Evolutionary conservation across 768 basidiomycete genomes (phyloP).

Genomic region (Hygrocybe punicea): DNA sequence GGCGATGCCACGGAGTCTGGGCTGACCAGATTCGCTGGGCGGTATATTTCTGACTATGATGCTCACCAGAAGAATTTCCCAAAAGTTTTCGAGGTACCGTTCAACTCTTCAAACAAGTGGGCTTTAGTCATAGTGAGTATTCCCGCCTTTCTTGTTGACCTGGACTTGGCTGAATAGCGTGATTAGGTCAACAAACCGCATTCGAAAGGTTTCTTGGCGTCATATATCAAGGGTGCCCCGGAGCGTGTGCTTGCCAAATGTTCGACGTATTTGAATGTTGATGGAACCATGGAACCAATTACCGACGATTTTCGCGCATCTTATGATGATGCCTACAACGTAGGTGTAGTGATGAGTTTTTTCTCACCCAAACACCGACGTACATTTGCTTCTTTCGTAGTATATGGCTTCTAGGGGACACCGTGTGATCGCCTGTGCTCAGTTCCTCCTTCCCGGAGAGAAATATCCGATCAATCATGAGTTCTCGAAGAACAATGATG

Average conservation of each 20-base stretch:
- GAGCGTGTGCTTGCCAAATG: slow-evolving; percentile 67
- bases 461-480: slow-evolving; percentile 44
- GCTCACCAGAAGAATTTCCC: slow-evolving; percentile 45
- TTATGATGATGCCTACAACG: slow-evolving; percentile 63
- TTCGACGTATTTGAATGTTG: slow-evolving; percentile 49
- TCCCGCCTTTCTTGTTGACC: neutral
- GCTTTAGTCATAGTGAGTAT: slow-evolving; percentile 59
- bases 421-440: slow-evolving; percentile 71
- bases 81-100: slow-evolving; percentile 72
- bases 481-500: slow-evolving; percentile 54
- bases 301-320: slow-evolving; percentile 50
- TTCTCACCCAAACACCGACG: neutral
- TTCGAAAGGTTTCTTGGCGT: slow-evolving; percentile 43
- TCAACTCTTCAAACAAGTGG: slow-evolving; percentile 75
- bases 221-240: slow-evolving; percentile 67
- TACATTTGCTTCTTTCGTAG: slow-evolving; percentile 27
- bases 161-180: neutral
- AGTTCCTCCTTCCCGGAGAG: slow-evolving; percentile 49
- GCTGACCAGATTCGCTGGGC: slow-evolving; percentile 62
- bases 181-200: slow-evolving; percentile 55
- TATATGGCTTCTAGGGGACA: slow-evolving; percentile 78
- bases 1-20: slow-evolving; percentile 79
- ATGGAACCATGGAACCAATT: slow-evolving; percentile 47
- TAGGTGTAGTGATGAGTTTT: slow-evolving; percentile 23
- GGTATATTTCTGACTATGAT: slow-evolving; percentile 54